Percentiles rank a stretch among this genome's conserved stretches.
Conservation (phyloP, 2,329 filamentous ascomycete genomes). For the Neoscytalidium dimidiatum region DNA sequence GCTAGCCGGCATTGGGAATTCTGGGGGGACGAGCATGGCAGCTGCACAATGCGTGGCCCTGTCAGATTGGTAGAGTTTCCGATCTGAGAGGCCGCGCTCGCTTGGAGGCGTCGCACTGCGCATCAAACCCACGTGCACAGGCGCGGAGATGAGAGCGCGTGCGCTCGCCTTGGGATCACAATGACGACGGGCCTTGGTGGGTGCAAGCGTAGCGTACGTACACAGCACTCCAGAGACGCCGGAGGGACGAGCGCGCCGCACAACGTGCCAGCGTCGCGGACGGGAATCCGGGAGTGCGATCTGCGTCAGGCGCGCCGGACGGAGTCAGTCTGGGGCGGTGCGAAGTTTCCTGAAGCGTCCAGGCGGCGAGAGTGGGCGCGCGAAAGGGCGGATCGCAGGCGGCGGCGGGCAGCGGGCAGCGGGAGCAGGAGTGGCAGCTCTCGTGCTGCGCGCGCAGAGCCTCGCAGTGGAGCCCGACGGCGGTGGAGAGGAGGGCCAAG, state of each 20-base stretch:
- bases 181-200: constrained; percentile 5
- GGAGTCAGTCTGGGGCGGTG: constrained; percentile 5
- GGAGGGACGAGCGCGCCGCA: neutral
- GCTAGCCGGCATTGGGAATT: constrained; percentile 12
- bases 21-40: constrained; percentile 3
- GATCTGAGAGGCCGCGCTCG: constrained; percentile 5
- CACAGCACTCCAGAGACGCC: no score
- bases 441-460: constrained; percentile 2
- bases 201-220: neutral
- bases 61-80: constrained; percentile 20
- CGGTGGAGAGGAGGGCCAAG: neutral
- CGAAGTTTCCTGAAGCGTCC: neutral
- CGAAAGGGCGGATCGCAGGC: neutral
- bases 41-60: constrained; percentile 12
- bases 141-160: constrained; percentile 13
- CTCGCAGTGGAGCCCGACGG: constrained; percentile 12
- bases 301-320: constrained; percentile 12
- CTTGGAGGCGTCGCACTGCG: constrained; percentile 17
- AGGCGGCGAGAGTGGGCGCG: neutral
- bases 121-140: constrained; percentile 18
- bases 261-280: neutral
- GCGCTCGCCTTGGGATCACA: constrained; percentile 5
- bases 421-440: neutral
- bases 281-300: constrained; percentile 13
- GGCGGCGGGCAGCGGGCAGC: neutral